These are phyloP conservation scores for Xylariaceae sp. DNA, from an alignment of 2,329 filamentous ascomycete genomes.

Conservation along the genomic window DNA sequence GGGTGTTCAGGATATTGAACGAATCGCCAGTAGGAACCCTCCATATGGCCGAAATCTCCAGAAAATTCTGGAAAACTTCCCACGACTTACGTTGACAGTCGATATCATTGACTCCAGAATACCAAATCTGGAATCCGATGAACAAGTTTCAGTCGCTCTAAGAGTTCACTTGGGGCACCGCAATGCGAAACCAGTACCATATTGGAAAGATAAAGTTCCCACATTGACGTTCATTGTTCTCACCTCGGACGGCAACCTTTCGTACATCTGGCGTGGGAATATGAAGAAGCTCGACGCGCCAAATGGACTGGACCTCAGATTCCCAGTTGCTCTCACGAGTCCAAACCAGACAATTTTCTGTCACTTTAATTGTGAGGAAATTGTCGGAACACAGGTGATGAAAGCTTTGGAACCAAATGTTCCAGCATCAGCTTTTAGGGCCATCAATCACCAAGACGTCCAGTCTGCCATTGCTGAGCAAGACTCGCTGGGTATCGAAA, in stretches of 20 bases:
- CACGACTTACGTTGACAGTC: conserved; percentile 44
- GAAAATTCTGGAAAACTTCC: conserved; percentile 63
- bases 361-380: conserved; percentile 77
- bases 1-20: conserved; percentile 70
- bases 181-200: conserved; percentile 57
- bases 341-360: conserved; percentile 57
- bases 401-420: conserved; percentile 28
- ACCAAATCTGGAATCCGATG: conserved; percentile 29
- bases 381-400: conserved; percentile 56
- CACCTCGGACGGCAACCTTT: conserved; percentile 60
- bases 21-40: conserved; percentile 69
- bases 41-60: conserved; percentile 72
- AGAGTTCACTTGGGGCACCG: conserved; percentile 64
- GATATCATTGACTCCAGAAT: conserved; percentile 35
- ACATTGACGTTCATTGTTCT: conserved; percentile 71
- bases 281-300: conserved; percentile 59
- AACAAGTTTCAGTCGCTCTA: conserved; percentile 54
- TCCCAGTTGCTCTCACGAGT: conserved; percentile 51
- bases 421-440: conserved; percentile 32
- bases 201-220: conserved; percentile 60
- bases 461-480: background rate
- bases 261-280: conserved; percentile 63
- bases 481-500: conserved; percentile 14
- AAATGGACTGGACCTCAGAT: conserved; percentile 52
- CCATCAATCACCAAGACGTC: background rate